A percentile compares a stretch with the other conserved stretches of the same genome.
Conservation (phyloP, 768 basidiomycete genomes). For the Suillus paluster region DNA sequence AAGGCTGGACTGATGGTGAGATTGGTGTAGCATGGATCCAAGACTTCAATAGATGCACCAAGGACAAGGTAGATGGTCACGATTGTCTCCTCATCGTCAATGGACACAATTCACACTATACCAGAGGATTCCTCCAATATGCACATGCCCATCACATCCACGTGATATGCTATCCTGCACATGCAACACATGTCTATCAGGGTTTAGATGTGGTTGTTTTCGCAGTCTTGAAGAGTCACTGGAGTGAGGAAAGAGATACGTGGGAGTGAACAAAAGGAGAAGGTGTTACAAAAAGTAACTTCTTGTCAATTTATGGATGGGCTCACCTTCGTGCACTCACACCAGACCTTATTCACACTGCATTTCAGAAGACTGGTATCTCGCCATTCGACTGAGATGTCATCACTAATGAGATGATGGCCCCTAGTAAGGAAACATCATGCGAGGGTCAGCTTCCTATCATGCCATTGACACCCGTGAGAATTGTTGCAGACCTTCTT, state of each 20-base stretch:
- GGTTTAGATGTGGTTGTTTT: slow-evolving; percentile 48
- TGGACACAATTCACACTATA: slow-evolving; percentile 51
- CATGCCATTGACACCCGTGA: not conserved
- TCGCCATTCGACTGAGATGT: slow-evolving; percentile 21
- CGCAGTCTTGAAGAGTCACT: slow-evolving; percentile 34
- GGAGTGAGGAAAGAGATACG: slow-evolving; percentile 21
- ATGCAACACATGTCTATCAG: slow-evolving; percentile 35
- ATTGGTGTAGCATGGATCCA: slow-evolving; percentile 33
- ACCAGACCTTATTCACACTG: slow-evolving; percentile 18
- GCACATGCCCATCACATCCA: slow-evolving; percentile 41
- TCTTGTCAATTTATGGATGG: too few species aligned
- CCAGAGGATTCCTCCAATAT: slow-evolving; percentile 42
- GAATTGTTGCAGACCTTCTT: not conserved
- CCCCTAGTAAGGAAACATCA: slow-evolving; percentile 12
- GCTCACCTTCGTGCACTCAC: too few species aligned
- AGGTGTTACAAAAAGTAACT: too few species aligned
- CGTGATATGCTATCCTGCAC: slow-evolving; percentile 46
- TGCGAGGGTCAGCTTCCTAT: slow-evolving; percentile 1
- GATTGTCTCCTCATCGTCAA: slow-evolving; percentile 45
- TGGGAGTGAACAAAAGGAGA: not conserved
- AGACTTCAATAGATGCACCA: slow-evolving; percentile 37
- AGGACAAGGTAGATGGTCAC: slow-evolving; percentile 35
- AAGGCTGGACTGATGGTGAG: slow-evolving; percentile 35
- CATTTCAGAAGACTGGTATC: slow-evolving; percentile 35
- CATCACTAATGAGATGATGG: slow-evolving; percentile 11